These are phyloP conservation scores for Ophiosphaerella narmari DNA, from an alignment of 2,329 filamentous ascomycete species.

Conservation along the genomic window DNA sequence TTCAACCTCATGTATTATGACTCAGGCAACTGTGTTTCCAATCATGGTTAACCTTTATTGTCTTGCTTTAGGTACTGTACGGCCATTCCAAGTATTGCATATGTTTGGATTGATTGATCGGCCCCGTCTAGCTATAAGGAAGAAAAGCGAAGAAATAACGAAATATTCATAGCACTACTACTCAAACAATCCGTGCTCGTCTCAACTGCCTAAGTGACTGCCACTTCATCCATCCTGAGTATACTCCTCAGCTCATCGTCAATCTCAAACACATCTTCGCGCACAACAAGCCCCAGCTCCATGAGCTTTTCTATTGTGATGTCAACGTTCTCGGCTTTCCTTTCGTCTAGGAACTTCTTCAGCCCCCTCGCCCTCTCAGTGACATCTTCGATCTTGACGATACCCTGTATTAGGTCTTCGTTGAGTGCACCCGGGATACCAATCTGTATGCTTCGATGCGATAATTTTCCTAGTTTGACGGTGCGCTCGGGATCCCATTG, in stretches of 20 bases:
- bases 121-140: no score
- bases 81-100: no score
- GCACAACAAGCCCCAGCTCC: slow-evolving; percentile 49
- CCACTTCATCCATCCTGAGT: slow-evolving; percentile 6
- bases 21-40: no score
- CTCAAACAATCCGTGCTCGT: no score
- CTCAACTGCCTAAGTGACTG: no score
- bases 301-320: slow-evolving; percentile 42
- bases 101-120: no score
- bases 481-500: slow-evolving; percentile 69
- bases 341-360: slow-evolving; percentile 50
- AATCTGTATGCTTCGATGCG: slow-evolving; percentile 64
- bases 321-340: slow-evolving; percentile 34
- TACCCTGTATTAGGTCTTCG: slow-evolving; percentile 57
- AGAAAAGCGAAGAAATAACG: no score
- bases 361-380: slow-evolving; percentile 58
- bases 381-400: slow-evolving; percentile 62
- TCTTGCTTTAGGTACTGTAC: no score
- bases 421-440: slow-evolving; percentile 58
- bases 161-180: no score
- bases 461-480: slow-evolving; percentile 51
- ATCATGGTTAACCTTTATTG: no score
- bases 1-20: no score
- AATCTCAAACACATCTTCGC: slow-evolving; percentile 52
- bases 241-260: slow-evolving; percentile 41